Evolutionary conservation across 768 basidiomycete genomes (phyloP).

Genomic region (Lactarius quietus): DNA sequence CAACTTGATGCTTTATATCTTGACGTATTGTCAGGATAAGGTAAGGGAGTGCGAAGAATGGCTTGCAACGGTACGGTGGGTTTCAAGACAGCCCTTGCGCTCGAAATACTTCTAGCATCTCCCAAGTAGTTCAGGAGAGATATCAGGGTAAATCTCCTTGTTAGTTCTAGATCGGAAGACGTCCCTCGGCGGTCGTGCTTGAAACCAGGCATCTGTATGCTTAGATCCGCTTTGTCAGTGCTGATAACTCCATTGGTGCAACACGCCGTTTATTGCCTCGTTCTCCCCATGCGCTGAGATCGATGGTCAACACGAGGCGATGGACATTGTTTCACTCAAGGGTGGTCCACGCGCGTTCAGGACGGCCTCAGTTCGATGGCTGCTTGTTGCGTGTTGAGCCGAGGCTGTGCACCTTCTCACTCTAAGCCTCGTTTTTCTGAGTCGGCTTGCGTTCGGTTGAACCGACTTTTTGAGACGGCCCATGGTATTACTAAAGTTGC

Average conservation of each 20-base stretch:
- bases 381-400: not conserved
- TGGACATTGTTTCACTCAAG: not conserved
- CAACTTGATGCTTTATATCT: not conserved
- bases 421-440: not conserved
- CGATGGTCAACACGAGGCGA: not conserved
- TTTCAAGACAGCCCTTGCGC: not conserved
- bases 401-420: not conserved
- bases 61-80: slow-evolving; percentile 3
- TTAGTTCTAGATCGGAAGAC: not conserved
- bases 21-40: not conserved
- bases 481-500: not conserved
- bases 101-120: slow-evolving; percentile 13
- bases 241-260: not conserved
- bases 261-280: not conserved
- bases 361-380: not conserved
- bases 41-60: slow-evolving; percentile 11
- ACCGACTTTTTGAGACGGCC: not conserved
- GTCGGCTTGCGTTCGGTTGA: not conserved
- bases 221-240: not conserved
- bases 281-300: not conserved
- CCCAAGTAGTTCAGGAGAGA: not conserved
- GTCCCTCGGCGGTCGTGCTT: not conserved
- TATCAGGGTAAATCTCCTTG: not conserved
- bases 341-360: not conserved
- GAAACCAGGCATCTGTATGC: not conserved